Base-by-base conservation (phyloP, 768 basidiomycete species). In the Hirschioporus abietinus region DNA sequence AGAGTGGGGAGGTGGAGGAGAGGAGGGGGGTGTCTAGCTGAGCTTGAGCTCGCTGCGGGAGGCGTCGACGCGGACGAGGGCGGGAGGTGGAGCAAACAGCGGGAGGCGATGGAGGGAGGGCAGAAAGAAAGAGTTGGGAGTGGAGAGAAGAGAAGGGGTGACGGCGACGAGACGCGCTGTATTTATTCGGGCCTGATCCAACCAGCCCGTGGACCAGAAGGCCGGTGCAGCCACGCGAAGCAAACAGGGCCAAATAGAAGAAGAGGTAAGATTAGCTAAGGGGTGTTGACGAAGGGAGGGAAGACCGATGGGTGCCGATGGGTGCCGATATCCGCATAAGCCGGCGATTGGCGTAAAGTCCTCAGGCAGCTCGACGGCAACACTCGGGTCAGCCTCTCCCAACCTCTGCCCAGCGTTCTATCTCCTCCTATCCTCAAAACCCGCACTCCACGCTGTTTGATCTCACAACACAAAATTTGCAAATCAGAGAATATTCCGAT, bases 21-120 rank as follows among this genome's bases (percentile, higher is more conserved):
- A 52, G 42, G 42, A 52, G 30, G 30, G 30, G 30, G 30, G 30
- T 30, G 30, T 30, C 30, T 52, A 52, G 42, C 42, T 52, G 42
- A 52, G 42, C 42, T 12, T 15, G 42, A 52, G 42, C 42, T 52
- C 42, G 42, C 42, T 52, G 42, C 42, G 42, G 42, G 12, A 8
- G 60, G 60, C 25, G 24, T 61, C 60, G 60, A 34, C 60, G 60
- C 3, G 60, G 60, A 61, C 60, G 60, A 24, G 60, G 60, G 23
- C 12, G 25, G 60, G 60, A 24, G 17, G 60, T 2, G 60, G 5
- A 15, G 60, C 24, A 23, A 34, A 34, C 30, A 25, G 60, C 25
- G 60, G 60, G 23, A 61, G 20, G 60, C 5, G 42, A 15, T 52
- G 42, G 42, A 10, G 12, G n/a, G n/a, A 10, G 60, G 23, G 18